Percentiles rank a stretch among this genome's conserved stretches.
These are phyloP conservation scores for Trypanosoma lewisi DNA, from an alignment of 208 protist genomes.

Conservation along the genomic window DNA sequence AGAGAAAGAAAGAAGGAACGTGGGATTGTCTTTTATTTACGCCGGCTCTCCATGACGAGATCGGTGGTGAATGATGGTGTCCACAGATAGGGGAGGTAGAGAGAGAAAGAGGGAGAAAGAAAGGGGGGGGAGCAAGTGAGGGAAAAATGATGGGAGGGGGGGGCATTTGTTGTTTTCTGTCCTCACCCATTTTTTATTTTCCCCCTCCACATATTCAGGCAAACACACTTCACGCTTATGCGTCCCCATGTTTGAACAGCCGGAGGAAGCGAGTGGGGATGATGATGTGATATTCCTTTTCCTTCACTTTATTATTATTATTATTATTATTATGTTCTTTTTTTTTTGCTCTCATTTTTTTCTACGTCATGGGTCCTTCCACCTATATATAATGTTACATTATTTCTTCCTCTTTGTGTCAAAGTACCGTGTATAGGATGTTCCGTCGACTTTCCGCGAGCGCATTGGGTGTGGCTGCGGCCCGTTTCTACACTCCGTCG, in stretches of 20 bases:
- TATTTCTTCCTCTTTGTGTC: slow-evolving; percentile 13
- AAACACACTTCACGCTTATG: too few relatives aligned
- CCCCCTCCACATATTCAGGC: too few relatives aligned
- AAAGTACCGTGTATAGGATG: slow-evolving; percentile 37
- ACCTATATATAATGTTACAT: slow-evolving; percentile 14
- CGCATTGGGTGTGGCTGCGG: slow-evolving; percentile 32
- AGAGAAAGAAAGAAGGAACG: not conserved
- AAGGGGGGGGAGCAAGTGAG: too few relatives aligned
- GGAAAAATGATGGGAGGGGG: too few relatives aligned
- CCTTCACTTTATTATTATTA: too few relatives aligned
- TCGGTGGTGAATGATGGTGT: not conserved
- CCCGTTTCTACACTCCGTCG: slow-evolving; percentile 85
- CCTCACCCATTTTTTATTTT: too few relatives aligned
- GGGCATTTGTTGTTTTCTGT: too few relatives aligned
- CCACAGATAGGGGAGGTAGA: not conserved
- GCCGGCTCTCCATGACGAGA: not conserved
- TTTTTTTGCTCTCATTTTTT: not conserved
- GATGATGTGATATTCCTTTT: too few relatives aligned
- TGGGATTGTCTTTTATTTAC: not conserved
- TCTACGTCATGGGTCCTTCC: not conserved
- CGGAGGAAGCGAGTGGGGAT: too few relatives aligned
- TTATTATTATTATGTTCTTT: not conserved
- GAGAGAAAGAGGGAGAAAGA: too few relatives aligned
- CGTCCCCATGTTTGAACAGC: too few relatives aligned
- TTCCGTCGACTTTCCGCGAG: slow-evolving; percentile 75